Evolutionary conservation across 306 rosid species (phyloP), one percentile per base, ranked within the genome.

Genomic region (Crataegus laevigata): DNA sequence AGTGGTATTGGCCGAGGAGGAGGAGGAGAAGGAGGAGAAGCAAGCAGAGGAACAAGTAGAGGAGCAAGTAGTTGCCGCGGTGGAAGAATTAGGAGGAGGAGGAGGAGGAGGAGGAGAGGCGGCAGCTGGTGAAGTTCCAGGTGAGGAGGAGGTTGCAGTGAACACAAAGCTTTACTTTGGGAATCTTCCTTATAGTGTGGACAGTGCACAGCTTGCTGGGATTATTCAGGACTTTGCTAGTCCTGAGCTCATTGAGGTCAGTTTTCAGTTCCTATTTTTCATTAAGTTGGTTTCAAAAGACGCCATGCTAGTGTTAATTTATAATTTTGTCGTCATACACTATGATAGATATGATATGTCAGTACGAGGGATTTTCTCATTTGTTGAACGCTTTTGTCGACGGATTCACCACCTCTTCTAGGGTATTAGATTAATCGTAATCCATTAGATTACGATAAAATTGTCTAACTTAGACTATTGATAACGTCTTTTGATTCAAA

Each of bases 131-230:
- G 64, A 30, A 72, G 54, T 42, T 66, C 80, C 73, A 45, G 80
- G 82, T 24, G 72, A 71, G 50, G 75, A 75, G 54, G 87, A 51
- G 42, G 77, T 58, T 43, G 73, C 80, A 58, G 79, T 62, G 60
- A 78, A 18, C 70, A 93, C 99, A 12, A 96, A 96, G 85, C 98
- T 96, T 68, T 96, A 96, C 82, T 85, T 96, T 85, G 99, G 99
- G 64, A 96, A 96, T 82, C 77, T 96, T 86, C 98, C 98, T 59
- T 96, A 92, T 25, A 88, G 96, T 75, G 96, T 96, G 69, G 99
- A 96, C 38, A 96, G 99, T 73, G 90, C 99, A 18, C 91, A 88
- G 79, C 99, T 96, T 77, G 97, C 98, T 12, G 99, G 91, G n/a
- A 63, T 96, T 4, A 87, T 96, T 78, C 89, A 96, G 82, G 96